Evolutionary conservation across 192 early-diverging fungal species (phyloP), one percentile per base, ranked within the genome.

Genomic region (Chytriomyces sp.): DNA sequence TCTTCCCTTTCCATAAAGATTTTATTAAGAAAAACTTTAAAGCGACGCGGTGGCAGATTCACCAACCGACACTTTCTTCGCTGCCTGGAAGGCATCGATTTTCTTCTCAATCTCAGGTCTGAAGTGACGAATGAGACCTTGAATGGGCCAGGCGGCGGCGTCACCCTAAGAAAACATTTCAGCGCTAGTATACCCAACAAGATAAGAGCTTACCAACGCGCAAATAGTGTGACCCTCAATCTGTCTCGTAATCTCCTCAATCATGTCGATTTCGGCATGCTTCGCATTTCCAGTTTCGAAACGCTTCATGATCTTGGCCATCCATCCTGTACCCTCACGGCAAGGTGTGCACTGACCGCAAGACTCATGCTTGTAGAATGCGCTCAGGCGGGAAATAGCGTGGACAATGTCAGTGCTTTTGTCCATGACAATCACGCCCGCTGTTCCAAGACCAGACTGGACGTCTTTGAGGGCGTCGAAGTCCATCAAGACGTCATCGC

Each of bases 201-300:
- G 31, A 78, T 31, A 39, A n/a, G 54, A 65, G 69, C 56, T 49
- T 75, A 86, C 85, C 82, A 99, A 83, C 40, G 97, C 97, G 77
- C 97, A 99, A 77, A 99, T 99, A n/a, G 97, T 99, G 78, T 98
- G 97, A 31, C 97, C 97, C 80, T 99, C 97, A 83, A 99, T 99
- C 83, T 98, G 92, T 78, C 95, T 89, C 34, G 93, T 89, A 49
- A 99, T 82, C 82, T 98, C 96, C 74, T 92, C 87, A 44, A 99
- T 94, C 89, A 93, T 92, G 78, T 99, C 97, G 79, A 99, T 96
- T 78, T 99, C 97, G 31, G 87, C 83, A 14, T 82, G 74, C 12
- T 85, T 88, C 4, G 91, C 94, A 65, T 93, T 80, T 33, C 97
- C 97, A 8, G 82, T 81, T 72, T 95, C 94, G 80, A 99, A 96